Conservation (phyloP, 768 basidiomycete species). For the Pisolithus microcarpus region DNA sequence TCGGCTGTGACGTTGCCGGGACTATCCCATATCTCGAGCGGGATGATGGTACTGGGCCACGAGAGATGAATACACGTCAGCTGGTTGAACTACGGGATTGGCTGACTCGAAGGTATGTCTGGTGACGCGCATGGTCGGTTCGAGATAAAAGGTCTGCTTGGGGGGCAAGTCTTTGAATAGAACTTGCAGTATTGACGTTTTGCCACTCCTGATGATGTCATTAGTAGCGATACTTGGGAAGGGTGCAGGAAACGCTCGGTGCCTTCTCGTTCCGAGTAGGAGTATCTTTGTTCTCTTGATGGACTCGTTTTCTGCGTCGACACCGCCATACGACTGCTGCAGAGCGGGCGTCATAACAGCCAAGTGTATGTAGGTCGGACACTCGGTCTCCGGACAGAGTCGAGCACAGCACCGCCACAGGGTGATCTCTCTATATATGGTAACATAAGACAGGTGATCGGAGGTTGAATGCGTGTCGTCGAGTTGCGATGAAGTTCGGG, state of each 20-base stretch:
- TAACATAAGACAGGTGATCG: background rate
- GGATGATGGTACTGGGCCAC: constrained; percentile 70
- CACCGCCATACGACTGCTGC: constrained; percentile 8
- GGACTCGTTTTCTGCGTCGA: constrained; percentile 11
- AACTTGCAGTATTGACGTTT: constrained; percentile 85
- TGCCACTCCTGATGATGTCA: constrained; percentile 62
- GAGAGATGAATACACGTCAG: background rate
- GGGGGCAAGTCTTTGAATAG: constrained; percentile 81
- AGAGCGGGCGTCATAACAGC: background rate
- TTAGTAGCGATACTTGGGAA: background rate
- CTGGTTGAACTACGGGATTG: background rate
- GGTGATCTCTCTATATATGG: background rate
- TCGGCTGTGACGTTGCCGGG: constrained; percentile 81
- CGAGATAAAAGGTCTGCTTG: constrained; percentile 86
- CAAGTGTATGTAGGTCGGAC: background rate
- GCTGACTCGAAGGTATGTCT: constrained; percentile 79
- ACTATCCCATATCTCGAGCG: constrained; percentile 93
- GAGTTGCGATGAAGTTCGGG: constrained; percentile 66
- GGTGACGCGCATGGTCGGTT: constrained; percentile 71
- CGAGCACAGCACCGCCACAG: background rate
- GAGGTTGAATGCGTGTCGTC: background rate
- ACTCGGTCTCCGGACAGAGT: background rate
- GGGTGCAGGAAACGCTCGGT: background rate
- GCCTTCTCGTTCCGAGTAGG: constrained; percentile 67
- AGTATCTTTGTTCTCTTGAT: constrained; percentile 56